Evolutionary conservation across 2,329 filamentous ascomycete genomes (phyloP), one percentile per base, ranked within the genome.

Genomic region (Xylariaceae sp.): DNA sequence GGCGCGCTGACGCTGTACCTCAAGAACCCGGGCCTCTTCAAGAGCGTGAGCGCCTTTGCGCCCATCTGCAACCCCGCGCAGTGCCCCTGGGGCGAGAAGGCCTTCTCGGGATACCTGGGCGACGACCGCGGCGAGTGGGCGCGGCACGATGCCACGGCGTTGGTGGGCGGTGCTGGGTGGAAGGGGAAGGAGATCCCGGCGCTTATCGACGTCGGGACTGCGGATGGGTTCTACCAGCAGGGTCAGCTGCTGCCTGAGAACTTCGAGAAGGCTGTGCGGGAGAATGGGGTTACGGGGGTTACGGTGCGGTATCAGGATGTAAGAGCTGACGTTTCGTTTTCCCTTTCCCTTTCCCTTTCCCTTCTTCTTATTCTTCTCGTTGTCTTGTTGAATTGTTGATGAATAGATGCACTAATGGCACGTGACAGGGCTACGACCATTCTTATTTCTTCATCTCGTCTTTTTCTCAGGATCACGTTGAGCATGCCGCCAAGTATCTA

Each of bases 141-240:
- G 71, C 83, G 85, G 72, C 89, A 96, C 70, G 94, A 99, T 70
- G 90, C 94, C 5, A 95, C 92, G 0, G 92, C 96, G 77, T 78
- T 99, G 49, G 75, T 97, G 42, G 87, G 85, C 76, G 76, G 79
- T 52, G 94, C 85, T 83, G 85, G 3, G 13, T 65, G 86, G 68
- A 80, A 58, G 79, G 53, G 66, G 7, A 76, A 74, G 3, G 80
- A 83, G 4, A 74, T 96, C 47, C 86, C 90, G 69, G 83, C 88
- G 21, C 75, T 97, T 51, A 88, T 99, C 64, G 92, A 99, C 68
- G 90, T 96, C 55, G 94, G 94, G 40, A 96, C 91, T 3, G 90
- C 84, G 21, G 94, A 99, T 77, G 90, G 92, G 73, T 99, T 97
- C 72, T 97, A 97, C 76, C 92, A 96, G 77, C 85, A 95, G 71